phyloP scores from a whole-genome alignment of 139 green algal genomes.

The Microglena sp. region DNA sequence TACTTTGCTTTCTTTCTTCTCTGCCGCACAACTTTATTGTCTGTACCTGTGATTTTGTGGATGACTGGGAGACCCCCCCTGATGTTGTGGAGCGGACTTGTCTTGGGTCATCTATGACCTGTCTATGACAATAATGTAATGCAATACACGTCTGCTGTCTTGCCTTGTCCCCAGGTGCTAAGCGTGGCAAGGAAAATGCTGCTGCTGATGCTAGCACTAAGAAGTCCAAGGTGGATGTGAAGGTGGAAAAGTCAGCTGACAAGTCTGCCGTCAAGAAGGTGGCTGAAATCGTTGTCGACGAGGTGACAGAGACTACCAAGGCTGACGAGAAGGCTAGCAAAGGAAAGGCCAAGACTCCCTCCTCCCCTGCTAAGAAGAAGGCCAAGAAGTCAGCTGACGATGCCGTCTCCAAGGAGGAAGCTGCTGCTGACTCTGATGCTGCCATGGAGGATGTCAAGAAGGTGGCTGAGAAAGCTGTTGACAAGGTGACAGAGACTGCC shows the following conservation, averaged over 20 bases:
- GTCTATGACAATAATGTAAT: no score
- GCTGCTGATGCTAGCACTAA: background rate
- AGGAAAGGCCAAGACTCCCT: background rate
- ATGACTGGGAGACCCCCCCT: no score
- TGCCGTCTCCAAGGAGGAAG: background rate
- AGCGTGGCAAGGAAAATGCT: background rate
- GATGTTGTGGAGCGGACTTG: no score
- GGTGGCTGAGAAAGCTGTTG: background rate
- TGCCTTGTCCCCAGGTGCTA: no score
- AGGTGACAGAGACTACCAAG: conserved; percentile 7
- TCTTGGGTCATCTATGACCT: no score
- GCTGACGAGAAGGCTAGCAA: conserved; percentile 4
- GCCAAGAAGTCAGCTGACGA: background rate
- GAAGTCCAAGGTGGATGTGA: conserved; percentile 5
- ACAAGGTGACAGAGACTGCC: conserved; percentile 2
- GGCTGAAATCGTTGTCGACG: background rate
- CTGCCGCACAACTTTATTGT: no score
- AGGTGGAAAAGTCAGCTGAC: background rate
- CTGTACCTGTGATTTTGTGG: no score
- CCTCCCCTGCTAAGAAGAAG: conserved; percentile 12
- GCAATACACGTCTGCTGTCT: no score
- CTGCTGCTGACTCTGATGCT: background rate
- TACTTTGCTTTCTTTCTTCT: no score
- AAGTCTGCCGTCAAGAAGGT: conserved; percentile 14
- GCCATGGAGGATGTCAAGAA: conserved; percentile 14